A percentile compares a stretch with the other conserved stretches of the same genome.
phyloP scores from a whole-genome alignment of 2,329 filamentous ascomycete species.

The Ceratocystis ficicola region DNA sequence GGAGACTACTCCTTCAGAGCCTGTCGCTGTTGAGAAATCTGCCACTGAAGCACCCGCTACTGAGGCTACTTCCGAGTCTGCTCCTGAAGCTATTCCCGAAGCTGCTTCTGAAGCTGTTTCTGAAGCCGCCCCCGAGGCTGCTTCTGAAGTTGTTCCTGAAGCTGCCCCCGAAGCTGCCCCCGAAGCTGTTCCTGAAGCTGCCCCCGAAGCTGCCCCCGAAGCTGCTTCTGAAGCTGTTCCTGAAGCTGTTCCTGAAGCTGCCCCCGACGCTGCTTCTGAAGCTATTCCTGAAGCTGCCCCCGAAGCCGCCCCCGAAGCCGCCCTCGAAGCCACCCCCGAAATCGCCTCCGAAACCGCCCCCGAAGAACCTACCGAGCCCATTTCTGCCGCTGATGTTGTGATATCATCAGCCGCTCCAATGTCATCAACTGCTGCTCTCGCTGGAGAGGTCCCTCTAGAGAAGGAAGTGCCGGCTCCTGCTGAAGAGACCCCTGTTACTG shows the following conservation, averaged over 20 bases:
- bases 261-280: conserved; percentile 1
- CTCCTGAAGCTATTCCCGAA: background rate
- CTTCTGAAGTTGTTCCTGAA: background rate
- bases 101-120: too few species aligned
- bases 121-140: background rate
- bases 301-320: conserved; percentile 15
- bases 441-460: conserved; percentile 17
- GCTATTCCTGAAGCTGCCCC: background rate
- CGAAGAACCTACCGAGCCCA: conserved; percentile 4
- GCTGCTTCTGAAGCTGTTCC: background rate
- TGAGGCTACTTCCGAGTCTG: background rate
- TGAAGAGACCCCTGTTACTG: conserved; percentile 34
- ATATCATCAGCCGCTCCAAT: conserved; percentile 11
- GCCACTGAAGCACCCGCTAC: conserved; percentile 14
- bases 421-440: conserved; percentile 12
- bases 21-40: conserved; percentile 21
- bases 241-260: background rate
- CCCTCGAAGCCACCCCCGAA: conserved; percentile 5
- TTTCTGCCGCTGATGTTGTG: conserved; percentile 13
- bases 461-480: conserved; percentile 31
- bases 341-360: background rate
- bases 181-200: conserved; percentile 22
- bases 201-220: conserved; percentile 6
- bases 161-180: background rate
- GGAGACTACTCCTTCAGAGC: conserved; percentile 19